phyloP scores from a whole-genome alignment of 306 rosid genomes.

The Citrullus mucosospermus region DNA sequence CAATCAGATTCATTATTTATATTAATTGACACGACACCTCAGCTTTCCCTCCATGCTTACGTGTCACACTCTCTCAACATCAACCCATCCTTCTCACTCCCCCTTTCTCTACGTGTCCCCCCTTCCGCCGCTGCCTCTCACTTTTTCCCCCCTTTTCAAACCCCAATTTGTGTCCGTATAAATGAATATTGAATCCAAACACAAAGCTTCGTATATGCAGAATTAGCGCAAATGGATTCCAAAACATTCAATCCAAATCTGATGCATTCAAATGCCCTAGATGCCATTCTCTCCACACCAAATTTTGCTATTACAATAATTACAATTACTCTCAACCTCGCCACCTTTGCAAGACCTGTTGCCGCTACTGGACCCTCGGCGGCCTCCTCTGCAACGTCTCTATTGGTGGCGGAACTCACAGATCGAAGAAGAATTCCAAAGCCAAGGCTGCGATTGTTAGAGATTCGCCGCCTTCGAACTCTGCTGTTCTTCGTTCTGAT shows the following conservation, averaged over 20 bases:
- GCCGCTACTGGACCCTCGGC: constrained; percentile 95
- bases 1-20: neutral
- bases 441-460: neutral
- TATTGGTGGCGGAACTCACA: constrained; percentile 77
- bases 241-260: neutral
- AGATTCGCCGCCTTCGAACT: constrained; percentile 13
- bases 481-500: neutral
- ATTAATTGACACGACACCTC: neutral
- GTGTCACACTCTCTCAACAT: neutral
- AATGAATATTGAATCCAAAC: neutral
- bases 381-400: constrained; percentile 96
- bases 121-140: neutral
- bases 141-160: neutral
- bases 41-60: neutral
- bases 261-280: constrained; percentile 32
- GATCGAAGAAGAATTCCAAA: constrained; percentile 69
- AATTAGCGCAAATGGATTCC: neutral
- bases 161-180: neutral
- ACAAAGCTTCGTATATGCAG: neutral
- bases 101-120: neutral
- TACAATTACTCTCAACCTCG: constrained; percentile 95
- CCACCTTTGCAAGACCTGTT: constrained; percentile 87
- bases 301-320: constrained; percentile 92
- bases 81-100: neutral
- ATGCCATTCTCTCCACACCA: constrained; percentile 77